Evolutionary conservation across 1,139 yeast genomes (phyloP), one percentile per base, ranked within the genome.

Genomic region (Candida smagusa): DNA sequence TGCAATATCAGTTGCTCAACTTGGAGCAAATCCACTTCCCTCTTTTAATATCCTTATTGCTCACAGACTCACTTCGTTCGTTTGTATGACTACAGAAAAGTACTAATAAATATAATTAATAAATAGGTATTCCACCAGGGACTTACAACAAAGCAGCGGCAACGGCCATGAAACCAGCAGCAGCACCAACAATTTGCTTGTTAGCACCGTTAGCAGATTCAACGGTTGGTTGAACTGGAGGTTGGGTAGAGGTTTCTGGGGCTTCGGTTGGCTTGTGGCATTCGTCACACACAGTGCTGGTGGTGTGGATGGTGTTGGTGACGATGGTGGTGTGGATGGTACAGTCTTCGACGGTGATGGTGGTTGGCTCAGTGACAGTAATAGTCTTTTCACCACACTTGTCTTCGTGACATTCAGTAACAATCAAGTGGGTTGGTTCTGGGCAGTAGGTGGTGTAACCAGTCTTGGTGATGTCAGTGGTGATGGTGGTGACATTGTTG

Each of bases 381-480:
- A 68, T 59, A 44, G 76, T 66, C 51, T 55, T 51, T 35, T 67
- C 62, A 26, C 43, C 48, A 49, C 70, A 65, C 40, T 42, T 46
- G 36, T 52, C 37, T 11, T 28, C 28, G 25, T 46, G 34, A 52
- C 71, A 64, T 54, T 66, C 70, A 61, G 78, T 77, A 51, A 74
- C 60, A 49, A 67, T 62, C 41, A 79, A 50, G 40, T 69, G 65
- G 46, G 85, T 79, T 41, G 83, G 58, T 38, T 53, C 65, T 57
- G 84, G 84, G 54, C 84, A 76, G 75, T 74, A 76, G 42, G 83
- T 76, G 56, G 79, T 71, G 65, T 63, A 71, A 45, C 64, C 77
- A 47, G 81, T 73, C 52, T 75, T 79, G 40, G 77, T 75, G 45
- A 67, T 62, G 37, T 52, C 50, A 25, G 48, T 45, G 43, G 53